These are phyloP conservation scores for Chondrus crispus DNA, from an alignment of 23 red algal genomes.

Conservation along the genomic window DNA sequence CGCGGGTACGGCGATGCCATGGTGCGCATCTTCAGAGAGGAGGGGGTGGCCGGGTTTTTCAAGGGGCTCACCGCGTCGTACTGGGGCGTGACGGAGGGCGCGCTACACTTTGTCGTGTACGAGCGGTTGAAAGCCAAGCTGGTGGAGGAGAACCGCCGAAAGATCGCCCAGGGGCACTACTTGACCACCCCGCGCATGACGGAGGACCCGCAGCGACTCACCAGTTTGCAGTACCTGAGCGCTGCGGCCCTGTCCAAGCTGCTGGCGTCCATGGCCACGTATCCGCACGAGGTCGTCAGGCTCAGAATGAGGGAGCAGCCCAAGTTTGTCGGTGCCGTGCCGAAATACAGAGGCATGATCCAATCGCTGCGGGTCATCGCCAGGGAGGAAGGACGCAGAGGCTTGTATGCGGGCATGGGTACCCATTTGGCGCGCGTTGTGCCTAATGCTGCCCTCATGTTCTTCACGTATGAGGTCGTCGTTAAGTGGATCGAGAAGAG, in stretches of 20 bases:
- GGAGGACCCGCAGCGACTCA: slow-evolving; percentile 49
- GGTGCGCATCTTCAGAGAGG: slow-evolving; percentile 75
- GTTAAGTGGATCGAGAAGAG: slow-evolving; percentile 86
- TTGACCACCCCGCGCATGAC: slow-evolving; percentile 4
- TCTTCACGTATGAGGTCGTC: slow-evolving; percentile 93
- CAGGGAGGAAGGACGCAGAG: slow-evolving; percentile 86
- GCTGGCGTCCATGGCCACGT: slow-evolving; percentile 80
- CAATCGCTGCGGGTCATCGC: slow-evolving; percentile 81
- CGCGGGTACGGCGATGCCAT: slow-evolving; percentile 91
- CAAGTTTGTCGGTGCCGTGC: slow-evolving; percentile 64
- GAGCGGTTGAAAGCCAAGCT: slow-evolving; percentile 81
- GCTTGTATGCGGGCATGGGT: slow-evolving; percentile 96
- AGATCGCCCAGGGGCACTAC: slow-evolving; percentile 36
- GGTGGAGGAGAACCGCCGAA: slow-evolving; percentile 45
- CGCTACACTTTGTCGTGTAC: slow-evolving; percentile 96
- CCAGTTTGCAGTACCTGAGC: slow-evolving; percentile 74
- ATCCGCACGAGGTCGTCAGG: slow-evolving; percentile 98
- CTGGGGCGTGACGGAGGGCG: slow-evolving; percentile 96
- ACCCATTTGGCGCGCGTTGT: slow-evolving; percentile 94
- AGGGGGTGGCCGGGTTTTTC: slow-evolving; percentile 93
- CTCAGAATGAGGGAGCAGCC: slow-evolving; percentile 95
- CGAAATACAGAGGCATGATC: slow-evolving; percentile 89
- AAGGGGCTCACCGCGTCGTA: slow-evolving; percentile 89
- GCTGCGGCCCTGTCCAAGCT: slow-evolving; percentile 85
- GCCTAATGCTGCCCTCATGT: slow-evolving; percentile 97